phyloP scores from a whole-genome alignment of 176 grass and related monocot species.

The Hsuehochloa calcarea region DNA sequence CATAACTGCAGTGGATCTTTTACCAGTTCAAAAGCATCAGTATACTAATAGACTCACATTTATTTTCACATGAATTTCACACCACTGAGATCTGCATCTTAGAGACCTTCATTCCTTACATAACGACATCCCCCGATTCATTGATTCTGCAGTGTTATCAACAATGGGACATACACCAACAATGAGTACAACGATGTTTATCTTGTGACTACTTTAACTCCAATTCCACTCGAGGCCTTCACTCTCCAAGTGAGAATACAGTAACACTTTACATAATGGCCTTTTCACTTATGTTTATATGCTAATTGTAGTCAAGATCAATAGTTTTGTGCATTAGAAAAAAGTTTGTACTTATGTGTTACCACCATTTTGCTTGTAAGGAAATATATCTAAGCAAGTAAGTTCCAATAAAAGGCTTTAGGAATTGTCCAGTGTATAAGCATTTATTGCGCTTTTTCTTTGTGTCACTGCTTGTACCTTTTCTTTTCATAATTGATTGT shows the following conservation, averaged over 20 bases:
- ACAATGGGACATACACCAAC: conserved; percentile 67
- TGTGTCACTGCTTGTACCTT: neutral
- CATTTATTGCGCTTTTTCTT: neutral
- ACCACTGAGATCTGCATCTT: neutral
- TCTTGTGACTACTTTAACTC: conserved; percentile 82
- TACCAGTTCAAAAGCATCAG: neutral
- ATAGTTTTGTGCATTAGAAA: conserved; percentile 11
- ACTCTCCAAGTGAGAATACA: conserved; percentile 68
- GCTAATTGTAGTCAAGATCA: conserved; percentile 6
- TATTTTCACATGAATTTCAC: neutral
- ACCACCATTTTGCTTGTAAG: neutral
- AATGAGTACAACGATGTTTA: conserved; percentile 95
- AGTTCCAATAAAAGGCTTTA: neutral
- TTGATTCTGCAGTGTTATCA: conserved; percentile 64
- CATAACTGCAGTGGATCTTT: neutral
- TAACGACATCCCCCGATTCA: neutral
- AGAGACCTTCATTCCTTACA: neutral
- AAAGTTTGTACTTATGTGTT: conserved; percentile 11
- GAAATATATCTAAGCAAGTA: conserved; percentile 12
- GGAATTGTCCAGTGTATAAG: neutral
- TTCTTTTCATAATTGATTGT: neutral
- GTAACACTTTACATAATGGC: neutral
- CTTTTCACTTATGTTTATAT: neutral
- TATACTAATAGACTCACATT: neutral
- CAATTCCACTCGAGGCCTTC: conserved; percentile 89